Base-by-base conservation (phyloP, 108 stramenopile genomes). In the Tribonema minus region DNA sequence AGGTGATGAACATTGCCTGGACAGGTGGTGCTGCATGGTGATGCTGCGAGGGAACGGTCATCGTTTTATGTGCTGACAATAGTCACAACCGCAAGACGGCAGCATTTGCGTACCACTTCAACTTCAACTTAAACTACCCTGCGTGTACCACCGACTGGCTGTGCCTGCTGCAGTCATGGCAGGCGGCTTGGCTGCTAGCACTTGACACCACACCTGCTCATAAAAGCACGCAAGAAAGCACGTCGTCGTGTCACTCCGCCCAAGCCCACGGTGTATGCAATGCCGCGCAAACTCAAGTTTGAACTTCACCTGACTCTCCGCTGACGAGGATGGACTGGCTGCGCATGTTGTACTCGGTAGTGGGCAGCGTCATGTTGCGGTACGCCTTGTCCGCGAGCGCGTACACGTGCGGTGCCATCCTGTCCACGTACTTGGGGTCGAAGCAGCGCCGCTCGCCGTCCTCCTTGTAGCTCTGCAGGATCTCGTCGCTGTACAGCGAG, bases 341-440 rank as follows among this genome's bases (percentile, higher is more conserved):
- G 9, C 77, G 77, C 67, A 66, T 67, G 30, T 79, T 60, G 41
- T 79, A 70, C 39, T 68, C 77, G 26, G 46, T 79, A 30, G 77
- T 62, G 26, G 77, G 77, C 34, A 61, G 37, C 38, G 77, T 90
- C 95, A 99, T 95, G 68, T 91, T 82, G 62, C 95, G 91, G 78
- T 93, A 98, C 32, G 93, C 92, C 72, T 89, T 90, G 84, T 98
- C 94, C 2, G 95, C 95, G 38, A 94, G 41, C 0, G 84, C 81
- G 64, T 87, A 87, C 7, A 87, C 85, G 71, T 87, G 87, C 23
- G 87, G 87, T 37, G 82, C 37, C 66, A 82, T n/a, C 34, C 61
- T 71, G 29, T 46, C 64, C 20, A 63, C 46, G 29, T 71, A 71
- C 28, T 80, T 36, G 2, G 79, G 79, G 70, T 80, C 79, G 35